These are phyloP conservation scores for Sclerotinia nivalis DNA, from an alignment of 2,329 filamentous ascomycete genomes.

Conservation along the genomic window DNA sequence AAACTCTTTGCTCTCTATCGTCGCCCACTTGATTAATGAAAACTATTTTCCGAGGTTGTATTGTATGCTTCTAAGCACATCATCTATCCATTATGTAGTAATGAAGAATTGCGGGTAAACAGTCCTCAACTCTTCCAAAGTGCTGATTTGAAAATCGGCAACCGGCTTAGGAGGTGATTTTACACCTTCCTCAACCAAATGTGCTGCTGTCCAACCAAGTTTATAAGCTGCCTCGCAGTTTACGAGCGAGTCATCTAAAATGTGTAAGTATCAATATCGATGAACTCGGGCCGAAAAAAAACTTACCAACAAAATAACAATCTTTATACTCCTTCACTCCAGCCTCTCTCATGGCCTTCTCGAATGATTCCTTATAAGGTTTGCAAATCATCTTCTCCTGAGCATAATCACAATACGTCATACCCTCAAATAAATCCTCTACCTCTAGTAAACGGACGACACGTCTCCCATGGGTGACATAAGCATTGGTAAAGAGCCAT, in stretches of 20 bases:
- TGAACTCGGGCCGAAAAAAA: background rate
- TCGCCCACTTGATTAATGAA: background rate
- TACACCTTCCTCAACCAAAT: slow-evolving; percentile 78
- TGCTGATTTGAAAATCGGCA: slow-evolving; percentile 72
- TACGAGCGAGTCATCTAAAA: slow-evolving; percentile 76
- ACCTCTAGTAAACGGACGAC: slow-evolving; percentile 80
- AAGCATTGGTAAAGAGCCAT: slow-evolving; percentile 97
- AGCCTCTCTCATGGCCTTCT: slow-evolving; percentile 85
- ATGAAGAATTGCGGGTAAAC: slow-evolving; percentile 89
- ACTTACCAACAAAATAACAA: slow-evolving; percentile 91
- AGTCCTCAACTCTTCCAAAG: slow-evolving; percentile 71
- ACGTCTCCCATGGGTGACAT: slow-evolving; percentile 80
- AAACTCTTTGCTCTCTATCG: background rate
- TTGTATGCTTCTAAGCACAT: slow-evolving; percentile 2
- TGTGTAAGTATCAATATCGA: slow-evolving; percentile 19
- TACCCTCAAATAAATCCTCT: slow-evolving; percentile 88
- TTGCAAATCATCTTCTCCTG: slow-evolving; percentile 79
- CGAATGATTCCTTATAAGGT: slow-evolving; percentile 78
- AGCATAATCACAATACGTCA: slow-evolving; percentile 92
- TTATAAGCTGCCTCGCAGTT: slow-evolving; percentile 78
- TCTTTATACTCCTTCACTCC: slow-evolving; percentile 65
- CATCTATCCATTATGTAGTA: slow-evolving; percentile 31
- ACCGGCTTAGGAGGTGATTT: slow-evolving; percentile 62
- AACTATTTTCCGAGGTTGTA: slow-evolving; percentile 4
- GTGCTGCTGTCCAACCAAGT: slow-evolving; percentile 82